Conservation (phyloP, 345 rosid genomes). For the Eucalyptus sp. region DNA sequence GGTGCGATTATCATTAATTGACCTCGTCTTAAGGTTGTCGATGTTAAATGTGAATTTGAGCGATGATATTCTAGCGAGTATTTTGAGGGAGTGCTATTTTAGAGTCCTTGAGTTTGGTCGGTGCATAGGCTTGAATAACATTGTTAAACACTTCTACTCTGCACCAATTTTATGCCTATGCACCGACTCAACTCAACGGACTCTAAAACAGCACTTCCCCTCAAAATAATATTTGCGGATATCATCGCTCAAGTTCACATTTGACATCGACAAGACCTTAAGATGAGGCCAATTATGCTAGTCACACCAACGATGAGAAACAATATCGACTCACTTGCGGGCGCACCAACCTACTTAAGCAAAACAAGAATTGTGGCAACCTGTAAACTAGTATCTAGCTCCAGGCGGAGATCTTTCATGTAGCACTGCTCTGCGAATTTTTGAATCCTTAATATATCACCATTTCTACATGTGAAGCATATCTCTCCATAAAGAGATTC, state of each 20-base stretch:
- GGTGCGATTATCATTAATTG: too few species aligned
- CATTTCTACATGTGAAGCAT: too few species aligned
- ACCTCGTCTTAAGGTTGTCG: too few species aligned
- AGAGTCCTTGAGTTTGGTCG: not conserved
- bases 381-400: too few species aligned
- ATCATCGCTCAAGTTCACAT: not conserved
- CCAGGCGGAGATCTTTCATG: not conserved
- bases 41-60: not conserved
- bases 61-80: not conserved
- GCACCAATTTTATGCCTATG: too few species aligned
- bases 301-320: not conserved
- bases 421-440: too few species aligned
- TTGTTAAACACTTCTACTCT: too few species aligned
- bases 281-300: not conserved
- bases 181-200: not conserved
- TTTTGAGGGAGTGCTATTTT: not conserved
- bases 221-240: not conserved
- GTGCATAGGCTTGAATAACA: not conserved
- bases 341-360: not conserved
- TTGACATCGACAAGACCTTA: not conserved
- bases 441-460: too few species aligned
- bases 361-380: too few species aligned
- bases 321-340: fast-evolving
- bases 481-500: too few species aligned
- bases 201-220: not conserved